Percentiles rank a stretch among this genome's conserved stretches.
These are phyloP conservation scores for Arthrobotrys megalospora DNA, from an alignment of 2,329 filamentous ascomycete species.

Conservation along the genomic window DNA sequence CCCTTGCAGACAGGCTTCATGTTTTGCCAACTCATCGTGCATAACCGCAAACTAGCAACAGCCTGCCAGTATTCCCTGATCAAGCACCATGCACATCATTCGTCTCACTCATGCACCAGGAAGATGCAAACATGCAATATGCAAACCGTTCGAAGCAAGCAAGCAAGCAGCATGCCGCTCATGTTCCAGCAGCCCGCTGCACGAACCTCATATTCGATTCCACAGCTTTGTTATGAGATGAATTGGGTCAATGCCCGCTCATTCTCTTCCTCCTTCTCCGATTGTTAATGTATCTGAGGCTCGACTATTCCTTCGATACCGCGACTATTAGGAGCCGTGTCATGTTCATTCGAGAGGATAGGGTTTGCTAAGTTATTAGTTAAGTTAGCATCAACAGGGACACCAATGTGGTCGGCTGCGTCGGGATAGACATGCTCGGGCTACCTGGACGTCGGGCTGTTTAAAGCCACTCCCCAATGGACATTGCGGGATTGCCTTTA, in stretches of 20 bases:
- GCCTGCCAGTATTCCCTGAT: slow-evolving; percentile 50
- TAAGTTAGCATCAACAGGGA: slow-evolving; percentile 6
- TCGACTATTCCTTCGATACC: background rate
- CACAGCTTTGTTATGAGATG: background rate
- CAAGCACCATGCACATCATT: slow-evolving; percentile 61
- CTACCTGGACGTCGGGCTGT: slow-evolving; percentile 12
- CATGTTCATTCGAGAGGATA: background rate
- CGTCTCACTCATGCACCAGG: slow-evolving; percentile 51
- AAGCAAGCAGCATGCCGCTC: slow-evolving; percentile 19
- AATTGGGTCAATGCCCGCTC: background rate
- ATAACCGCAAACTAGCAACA: slow-evolving; percentile 58
- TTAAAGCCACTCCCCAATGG: slow-evolving; percentile 24
- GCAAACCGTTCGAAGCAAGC: slow-evolving; percentile 14
- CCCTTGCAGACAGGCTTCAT: slow-evolving; percentile 48
- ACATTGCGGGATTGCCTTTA: slow-evolving; percentile 37
- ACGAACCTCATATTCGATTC: background rate
- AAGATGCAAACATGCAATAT: slow-evolving; percentile 45
- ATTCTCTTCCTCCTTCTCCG: too few relatives aligned
- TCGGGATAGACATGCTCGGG: slow-evolving; percentile 4
- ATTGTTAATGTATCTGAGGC: background rate
- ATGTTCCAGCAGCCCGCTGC: background rate
- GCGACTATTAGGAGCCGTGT: background rate
- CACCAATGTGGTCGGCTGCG: slow-evolving; percentile 21
- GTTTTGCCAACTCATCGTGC: slow-evolving; percentile 61
- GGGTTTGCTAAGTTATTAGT: background rate